These are phyloP conservation scores for Chytriomyces sp. DNA, from an alignment of 192 early-diverging fungal species.

Conservation along the genomic window DNA sequence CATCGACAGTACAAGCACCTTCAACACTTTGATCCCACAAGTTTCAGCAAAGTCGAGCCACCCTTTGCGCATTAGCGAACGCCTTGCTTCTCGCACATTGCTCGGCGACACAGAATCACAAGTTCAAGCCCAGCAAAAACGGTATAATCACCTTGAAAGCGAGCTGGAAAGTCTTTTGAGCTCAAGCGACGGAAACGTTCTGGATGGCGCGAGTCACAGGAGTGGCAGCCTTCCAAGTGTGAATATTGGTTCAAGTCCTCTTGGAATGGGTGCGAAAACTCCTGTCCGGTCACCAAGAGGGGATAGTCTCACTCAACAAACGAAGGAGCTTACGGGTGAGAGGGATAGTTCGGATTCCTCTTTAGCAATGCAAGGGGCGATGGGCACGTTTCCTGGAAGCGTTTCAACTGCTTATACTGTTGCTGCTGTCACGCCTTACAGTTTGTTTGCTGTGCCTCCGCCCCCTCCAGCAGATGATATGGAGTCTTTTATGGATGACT, in stretches of 20 bases:
- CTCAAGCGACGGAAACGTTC: neutral
- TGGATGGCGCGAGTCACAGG: neutral
- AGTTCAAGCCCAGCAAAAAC: neutral
- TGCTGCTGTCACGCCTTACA: neutral
- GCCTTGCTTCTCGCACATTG: constrained; percentile 2
- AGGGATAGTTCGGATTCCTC: too few species aligned
- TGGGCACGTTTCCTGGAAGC: neutral
- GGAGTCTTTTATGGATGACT: too few species aligned
- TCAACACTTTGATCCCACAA: neutral
- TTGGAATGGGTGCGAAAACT: neutral
- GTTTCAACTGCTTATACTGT: neutral
- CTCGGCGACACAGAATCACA: too few species aligned
- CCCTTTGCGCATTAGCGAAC: constrained; percentile 20
- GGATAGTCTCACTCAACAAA: neutral
- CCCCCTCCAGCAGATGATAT: neutral
- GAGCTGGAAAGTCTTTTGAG: constrained; percentile 21
- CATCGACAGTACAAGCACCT: constrained; percentile 14
- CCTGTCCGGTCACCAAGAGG: neutral
- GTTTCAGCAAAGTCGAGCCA: neutral
- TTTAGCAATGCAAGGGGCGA: neutral
- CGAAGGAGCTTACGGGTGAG: neutral
- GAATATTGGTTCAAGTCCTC: neutral
- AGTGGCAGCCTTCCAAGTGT: neutral
- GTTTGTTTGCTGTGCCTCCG: neutral
- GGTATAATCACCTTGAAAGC: constrained; percentile 19